phyloP scores from a whole-genome alignment of 1,139 yeast genomes.

The Kluyveromyces sp. region DNA sequence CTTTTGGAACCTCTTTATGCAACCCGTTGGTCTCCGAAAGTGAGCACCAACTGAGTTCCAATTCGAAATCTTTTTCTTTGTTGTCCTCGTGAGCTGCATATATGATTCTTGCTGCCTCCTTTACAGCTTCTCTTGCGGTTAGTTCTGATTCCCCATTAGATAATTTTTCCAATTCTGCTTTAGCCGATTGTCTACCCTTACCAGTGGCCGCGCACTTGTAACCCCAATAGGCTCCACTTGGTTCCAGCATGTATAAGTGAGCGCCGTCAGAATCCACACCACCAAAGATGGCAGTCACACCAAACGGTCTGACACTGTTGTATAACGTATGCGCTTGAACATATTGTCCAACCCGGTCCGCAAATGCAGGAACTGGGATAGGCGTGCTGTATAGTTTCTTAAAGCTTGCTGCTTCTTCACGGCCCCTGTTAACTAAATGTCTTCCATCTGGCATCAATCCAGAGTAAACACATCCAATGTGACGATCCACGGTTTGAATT shows the following conservation, averaged over 20 bases:
- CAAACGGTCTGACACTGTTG: slow-evolving; percentile 96
- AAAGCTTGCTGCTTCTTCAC: slow-evolving; percentile 84
- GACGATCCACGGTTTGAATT: slow-evolving; percentile 88
- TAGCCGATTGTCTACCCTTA: slow-evolving; percentile 94
- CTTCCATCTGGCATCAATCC: slow-evolving; percentile 97
- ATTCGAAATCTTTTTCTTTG: slow-evolving; percentile 93
- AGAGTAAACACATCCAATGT: slow-evolving; percentile 88
- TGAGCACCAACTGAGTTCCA: slow-evolving; percentile 88
- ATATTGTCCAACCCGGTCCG: slow-evolving; percentile 83
- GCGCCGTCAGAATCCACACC: slow-evolving; percentile 88
- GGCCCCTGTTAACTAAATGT: slow-evolving; percentile 82
- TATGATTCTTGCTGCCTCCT: slow-evolving; percentile 88
- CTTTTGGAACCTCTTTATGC: slow-evolving; percentile 75
- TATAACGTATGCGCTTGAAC: slow-evolving; percentile 95
- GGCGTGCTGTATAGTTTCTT: slow-evolving; percentile 70
- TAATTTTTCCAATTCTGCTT: slow-evolving; percentile 88
- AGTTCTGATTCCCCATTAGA: slow-evolving; percentile 39
- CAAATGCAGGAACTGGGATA: slow-evolving; percentile 72
- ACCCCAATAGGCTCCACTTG: slow-evolving; percentile 97
- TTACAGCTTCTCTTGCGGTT: slow-evolving; percentile 73
- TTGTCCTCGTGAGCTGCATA: slow-evolving; percentile 94
- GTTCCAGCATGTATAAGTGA: slow-evolving; percentile 93
- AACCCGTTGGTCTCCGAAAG: slow-evolving; percentile 67
- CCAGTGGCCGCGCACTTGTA: slow-evolving; percentile 97
- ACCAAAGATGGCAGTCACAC: slow-evolving; percentile 84